A percentile compares a stretch with the other conserved stretches of the same genome.
phyloP scores from a whole-genome alignment of 768 basidiomycete species.

The Guyanaporus albipodus region DNA sequence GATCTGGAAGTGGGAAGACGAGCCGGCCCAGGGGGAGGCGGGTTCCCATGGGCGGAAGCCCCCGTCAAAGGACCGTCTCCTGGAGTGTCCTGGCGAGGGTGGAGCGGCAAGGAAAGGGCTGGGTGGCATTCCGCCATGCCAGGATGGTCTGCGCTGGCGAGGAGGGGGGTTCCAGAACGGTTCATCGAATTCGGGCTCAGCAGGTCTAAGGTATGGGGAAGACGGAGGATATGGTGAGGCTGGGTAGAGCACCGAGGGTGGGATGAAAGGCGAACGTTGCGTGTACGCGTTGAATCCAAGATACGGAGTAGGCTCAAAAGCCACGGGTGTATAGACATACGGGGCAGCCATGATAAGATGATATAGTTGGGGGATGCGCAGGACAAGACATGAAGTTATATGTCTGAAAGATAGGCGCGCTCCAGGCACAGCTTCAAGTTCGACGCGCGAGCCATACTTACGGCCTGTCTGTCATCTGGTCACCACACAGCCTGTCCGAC shows the following conservation, averaged over 20 bases:
- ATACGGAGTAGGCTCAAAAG: slow-evolving; percentile 35
- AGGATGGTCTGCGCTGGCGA: slow-evolving; percentile 41
- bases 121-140: slow-evolving; percentile 34
- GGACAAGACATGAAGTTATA: neutral
- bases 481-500: slow-evolving; percentile 13
- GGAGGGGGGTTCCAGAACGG: slow-evolving; percentile 23
- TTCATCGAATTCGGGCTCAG: slow-evolving; percentile 28
- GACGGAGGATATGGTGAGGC: slow-evolving; percentile 34
- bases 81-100: slow-evolving; percentile 5
- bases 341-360: slow-evolving; percentile 37
- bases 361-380: neutral
- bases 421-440: slow-evolving; percentile 15
- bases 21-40: slow-evolving; percentile 22
- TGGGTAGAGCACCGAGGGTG: slow-evolving; percentile 34
- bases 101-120: slow-evolving; percentile 24
- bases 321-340: slow-evolving; percentile 39
- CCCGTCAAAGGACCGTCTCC: slow-evolving; percentile 31
- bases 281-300: slow-evolving; percentile 30
- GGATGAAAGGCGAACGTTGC: slow-evolving; percentile 44
- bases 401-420: slow-evolving; percentile 18
- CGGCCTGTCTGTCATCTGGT: neutral
- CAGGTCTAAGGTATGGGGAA: slow-evolving; percentile 29
- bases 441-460: neutral
- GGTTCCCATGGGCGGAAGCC: slow-evolving; percentile 18
- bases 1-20: slow-evolving; percentile 27